Evolutionary conservation across 495 filamentous ascomycete genomes (phyloP), one percentile per base, ranked within the genome.

Genomic region (Tuber magnatum): DNA sequence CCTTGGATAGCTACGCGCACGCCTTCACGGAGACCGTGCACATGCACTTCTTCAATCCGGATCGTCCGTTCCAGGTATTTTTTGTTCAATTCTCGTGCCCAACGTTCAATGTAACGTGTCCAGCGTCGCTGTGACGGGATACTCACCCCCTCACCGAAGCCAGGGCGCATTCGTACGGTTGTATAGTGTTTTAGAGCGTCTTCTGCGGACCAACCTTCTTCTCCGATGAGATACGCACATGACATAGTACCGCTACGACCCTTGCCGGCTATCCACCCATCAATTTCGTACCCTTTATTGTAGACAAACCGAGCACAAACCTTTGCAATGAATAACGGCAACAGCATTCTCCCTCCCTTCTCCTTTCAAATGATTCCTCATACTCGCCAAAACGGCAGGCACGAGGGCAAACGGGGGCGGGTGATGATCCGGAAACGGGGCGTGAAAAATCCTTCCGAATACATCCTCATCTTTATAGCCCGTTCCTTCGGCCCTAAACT

Each of bases 341-440:
- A 97, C 92, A 38, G 93, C 86, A 82, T 83, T 48, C 5, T 80
- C 73, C 7, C 76, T 71, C 41, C 56, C 42, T 39, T 65, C 61
- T 6, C 78, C 79, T n/a, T 74, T 74, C 22, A 82, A 32, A 65
- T 81, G 76, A 74, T 93, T 91, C 71, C 91, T 87, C 94, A 98
- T 97, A 77, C 91, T 90, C 9, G 88, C 93, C 86, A 97, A 88
- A n/a, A 97, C 92, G 80, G 90, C 86, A 1, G 93, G 94, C 38
- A 98, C 91, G 22, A 97, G 84, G 43, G 88, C 87, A 80, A 99
- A 98, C 5, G 96, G 95, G 75, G 95, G 95, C 43, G 95, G 96
- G 83, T 98, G 95, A 82, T 99, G 95, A 83, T 99, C 95, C 0
- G 96, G 96, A 88, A 92, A 99, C 2, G 95, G 95, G 79, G 92